Evolutionary conservation across 2,329 filamentous ascomycete genomes (phyloP), one percentile per base, ranked within the genome.

Genomic region (Decorospora gaudefroyi): DNA sequence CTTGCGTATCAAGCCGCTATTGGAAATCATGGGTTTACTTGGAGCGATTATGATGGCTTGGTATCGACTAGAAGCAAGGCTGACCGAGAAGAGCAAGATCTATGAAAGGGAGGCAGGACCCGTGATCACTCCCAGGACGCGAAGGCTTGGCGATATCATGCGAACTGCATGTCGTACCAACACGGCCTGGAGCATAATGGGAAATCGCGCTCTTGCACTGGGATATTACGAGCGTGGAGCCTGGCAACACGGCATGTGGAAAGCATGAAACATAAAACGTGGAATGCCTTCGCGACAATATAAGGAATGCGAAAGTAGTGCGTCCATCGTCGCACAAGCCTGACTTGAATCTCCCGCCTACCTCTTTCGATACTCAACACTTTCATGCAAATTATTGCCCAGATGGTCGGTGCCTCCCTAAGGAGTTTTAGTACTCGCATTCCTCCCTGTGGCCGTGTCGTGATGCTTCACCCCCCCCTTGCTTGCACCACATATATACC

Each of bases 11-110:
- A 65, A 11, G 64, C 64, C 36, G 64, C 64, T 1, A 51, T 64
- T 11, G 60, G 62, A 5, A 53, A 51, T n/a, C 9, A 27, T 57
- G 39, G 74, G 69, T 16, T 79, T 12, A 66, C 61, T 7, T 71
- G 68, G 51, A 69, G 69, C 7, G 74, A 68, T 8, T 75, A 69
- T 34, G 69, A 72, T 6, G 74, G 72, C 3, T 57, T 78, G 18
- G 61, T 76, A 19, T 77, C 74, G 12, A 57, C 65, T 1, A 43
- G 48, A 40, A 53, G 44, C n/a, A 41, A 43, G 13, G 25, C 23
- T 7, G 51, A 44, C 10, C 39, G 42, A 15, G 48, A 61, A n/a
- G 61, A 64, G 36, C 36, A 42, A n/a, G 56, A 54, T 30, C 39
- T 64, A 9, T 61, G 22, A 43, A 22, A 41, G 41, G 36, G 31